Conservation (phyloP, 768 basidiomycete species). For the Crucibulum laeve region DNA sequence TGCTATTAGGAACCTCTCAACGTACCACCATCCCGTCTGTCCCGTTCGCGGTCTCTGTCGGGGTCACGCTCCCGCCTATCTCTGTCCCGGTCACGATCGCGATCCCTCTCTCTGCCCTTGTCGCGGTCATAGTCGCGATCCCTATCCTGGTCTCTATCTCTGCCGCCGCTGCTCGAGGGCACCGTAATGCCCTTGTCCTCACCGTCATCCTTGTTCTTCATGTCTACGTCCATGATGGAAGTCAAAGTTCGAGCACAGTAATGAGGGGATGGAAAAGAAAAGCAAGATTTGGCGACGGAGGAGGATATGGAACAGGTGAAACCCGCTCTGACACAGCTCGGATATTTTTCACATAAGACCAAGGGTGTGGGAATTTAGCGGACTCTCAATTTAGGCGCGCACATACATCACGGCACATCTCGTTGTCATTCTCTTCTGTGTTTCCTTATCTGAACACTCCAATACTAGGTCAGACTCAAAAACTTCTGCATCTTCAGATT, state of each 20-base stretch:
- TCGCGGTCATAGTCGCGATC: constrained; percentile 35
- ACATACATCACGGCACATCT: no score
- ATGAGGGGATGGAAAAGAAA: constrained; percentile 1
- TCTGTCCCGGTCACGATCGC: constrained; percentile 35
- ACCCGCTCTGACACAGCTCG: neutral
- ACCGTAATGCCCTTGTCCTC: constrained; percentile 54
- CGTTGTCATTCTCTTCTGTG: neutral
- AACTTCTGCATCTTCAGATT: no score
- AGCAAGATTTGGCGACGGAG: neutral
- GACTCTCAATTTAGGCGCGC: neutral
- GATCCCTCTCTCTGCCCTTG: constrained; percentile 36
- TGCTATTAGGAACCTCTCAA: constrained; percentile 3
- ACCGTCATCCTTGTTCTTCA: constrained; percentile 72
- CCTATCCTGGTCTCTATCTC: constrained; percentile 37
- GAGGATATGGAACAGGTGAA: constrained; percentile 1
- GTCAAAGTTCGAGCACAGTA: neutral
- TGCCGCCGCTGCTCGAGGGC: constrained; percentile 32
- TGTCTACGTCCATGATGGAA: constrained; percentile 71
- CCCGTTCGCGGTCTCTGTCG: constrained; percentile 26
- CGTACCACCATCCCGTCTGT: constrained; percentile 57
- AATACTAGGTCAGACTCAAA: no score
- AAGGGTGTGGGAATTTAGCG: neutral
- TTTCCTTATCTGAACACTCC: no score
- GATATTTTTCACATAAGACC: neutral
- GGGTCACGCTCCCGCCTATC: constrained; percentile 38